Percentiles rank a stretch among this genome's conserved stretches.
These are phyloP conservation scores for Saccharomycopsis javanensis DNA, from an alignment of 805 yeast genomes.

Conservation along the genomic window DNA sequence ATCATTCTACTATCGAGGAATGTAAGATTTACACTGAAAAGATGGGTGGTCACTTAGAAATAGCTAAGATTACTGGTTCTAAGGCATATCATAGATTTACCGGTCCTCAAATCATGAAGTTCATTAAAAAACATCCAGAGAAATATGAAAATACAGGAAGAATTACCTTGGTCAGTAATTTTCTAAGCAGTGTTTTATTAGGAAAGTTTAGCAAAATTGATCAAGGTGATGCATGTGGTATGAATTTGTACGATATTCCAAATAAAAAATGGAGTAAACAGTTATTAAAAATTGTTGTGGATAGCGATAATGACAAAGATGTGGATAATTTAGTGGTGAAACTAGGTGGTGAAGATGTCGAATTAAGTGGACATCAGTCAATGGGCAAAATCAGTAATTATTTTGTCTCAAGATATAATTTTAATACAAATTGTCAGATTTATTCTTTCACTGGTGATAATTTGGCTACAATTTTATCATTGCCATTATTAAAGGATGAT, in stretches of 20 bases:
- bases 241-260: conserved; percentile 75
- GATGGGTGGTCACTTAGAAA: conserved; percentile 46
- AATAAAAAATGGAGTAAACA: conserved; percentile 45
- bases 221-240: conserved; percentile 86
- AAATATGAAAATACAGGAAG: conserved; percentile 46
- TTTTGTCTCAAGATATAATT: conserved; percentile 56
- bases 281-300: conserved; percentile 35
- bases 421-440: conserved; percentile 45
- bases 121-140: conserved; percentile 42
- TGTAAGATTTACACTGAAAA: conserved; percentile 48
- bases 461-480: conserved; percentile 74
- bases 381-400: conserved; percentile 49
- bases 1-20: conserved; percentile 74
- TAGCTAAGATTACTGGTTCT: conserved; percentile 72
- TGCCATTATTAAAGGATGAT: conserved; percentile 71
- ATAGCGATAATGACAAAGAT: conserved; percentile 8
- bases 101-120: conserved; percentile 81
- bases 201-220: conserved; percentile 61
- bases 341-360: conserved; percentile 37
- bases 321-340: conserved; percentile 35
- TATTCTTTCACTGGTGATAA: conserved; percentile 87
- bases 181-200: conserved; percentile 59
- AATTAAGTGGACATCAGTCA: conserved; percentile 38
- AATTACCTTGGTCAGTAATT: conserved; percentile 70
- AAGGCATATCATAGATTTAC: conserved; percentile 85